Evolutionary conservation across 2,329 filamentous ascomycete species (phyloP), one percentile per base, ranked within the genome.

Genomic region (Apiospora phragmitis): DNA sequence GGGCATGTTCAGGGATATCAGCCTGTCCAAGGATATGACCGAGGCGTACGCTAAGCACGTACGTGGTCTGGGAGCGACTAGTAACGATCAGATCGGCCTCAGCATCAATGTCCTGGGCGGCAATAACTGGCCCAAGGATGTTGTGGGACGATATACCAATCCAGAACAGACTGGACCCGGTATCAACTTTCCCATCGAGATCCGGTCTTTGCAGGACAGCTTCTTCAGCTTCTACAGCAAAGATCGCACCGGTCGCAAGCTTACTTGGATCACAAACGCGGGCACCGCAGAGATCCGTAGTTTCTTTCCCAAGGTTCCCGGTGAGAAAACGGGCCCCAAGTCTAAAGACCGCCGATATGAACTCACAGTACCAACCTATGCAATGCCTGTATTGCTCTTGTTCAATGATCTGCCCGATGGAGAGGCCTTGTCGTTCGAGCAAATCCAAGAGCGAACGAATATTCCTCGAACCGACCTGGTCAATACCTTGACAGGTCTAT

Each of bases 1-100:
- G 79, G 93, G 94, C 74, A 98, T 99, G 94, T 98, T 99, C 85
- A 95, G 94, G 82, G 96, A 99, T 78, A 95, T 98, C 89, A 90
- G 92, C 21, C 90, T 95, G 16, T 98, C 95, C 0, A 90, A 92
- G 69, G 95, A 97, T 74, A 87, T 98, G 35, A 94, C 93, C 0
- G 83, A 90, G 16, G 90, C 88, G 70, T 98, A 97, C 83, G 92
- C 91, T 74, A 87, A 88, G 21, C 89, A 95, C 73, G 90, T 90
- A 65, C 81, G 83, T 41, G 83, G 81, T 41, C 81, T 89, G 14
- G 80, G 88, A 79, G 80, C 90, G 80, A 79, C 82, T 24, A 77
- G 87, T 82, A 83, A 86, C 3, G 90, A 88, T 78, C 89, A 87
- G 41, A 89, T 95, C 38, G 96, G 98, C 65, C 87, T 99, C 32